These are phyloP conservation scores for Hypoxylon fuscum DNA, from an alignment of 495 filamentous ascomycete genomes.

Conservation along the genomic window DNA sequence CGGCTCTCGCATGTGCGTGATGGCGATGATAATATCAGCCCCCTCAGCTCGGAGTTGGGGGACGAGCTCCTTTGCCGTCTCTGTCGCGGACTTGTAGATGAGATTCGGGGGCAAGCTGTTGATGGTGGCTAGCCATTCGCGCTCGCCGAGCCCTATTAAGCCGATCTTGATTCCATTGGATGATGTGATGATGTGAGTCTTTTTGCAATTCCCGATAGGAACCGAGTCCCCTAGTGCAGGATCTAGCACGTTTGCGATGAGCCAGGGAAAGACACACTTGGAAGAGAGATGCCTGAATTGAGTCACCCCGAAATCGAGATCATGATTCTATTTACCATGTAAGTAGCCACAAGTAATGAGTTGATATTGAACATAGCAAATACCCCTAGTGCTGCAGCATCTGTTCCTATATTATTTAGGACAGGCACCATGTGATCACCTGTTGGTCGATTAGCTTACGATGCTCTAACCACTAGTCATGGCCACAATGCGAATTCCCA, in stretches of 20 bases:
- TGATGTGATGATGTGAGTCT: slow-evolving; percentile 74
- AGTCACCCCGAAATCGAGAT: slow-evolving; percentile 89
- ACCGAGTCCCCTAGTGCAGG: slow-evolving; percentile 74
- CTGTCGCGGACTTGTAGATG: slow-evolving; percentile 78
- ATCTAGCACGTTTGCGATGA: slow-evolving; percentile 73
- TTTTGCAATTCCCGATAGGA: slow-evolving; percentile 73
- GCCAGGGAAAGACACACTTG: slow-evolving; percentile 87
- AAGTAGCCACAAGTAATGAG: slow-evolving; percentile 31
- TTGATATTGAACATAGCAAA: slow-evolving; percentile 42
- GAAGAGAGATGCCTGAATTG: slow-evolving; percentile 77
- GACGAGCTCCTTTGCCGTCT: slow-evolving; percentile 74
- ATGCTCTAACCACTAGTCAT: neutral
- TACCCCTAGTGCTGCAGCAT: slow-evolving; percentile 82
- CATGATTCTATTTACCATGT: slow-evolving; percentile 70
- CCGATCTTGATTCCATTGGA: slow-evolving; percentile 88
- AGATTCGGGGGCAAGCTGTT: slow-evolving; percentile 83
- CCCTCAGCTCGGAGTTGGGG: slow-evolving; percentile 76
- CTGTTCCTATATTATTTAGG: slow-evolving; percentile 78
- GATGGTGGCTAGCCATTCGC: slow-evolving; percentile 83
- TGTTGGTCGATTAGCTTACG: slow-evolving; percentile 33
- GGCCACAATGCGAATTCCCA: neutral
- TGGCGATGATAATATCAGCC: slow-evolving; percentile 79
- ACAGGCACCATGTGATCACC: slow-evolving; percentile 86
- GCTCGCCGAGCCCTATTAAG: slow-evolving; percentile 83
- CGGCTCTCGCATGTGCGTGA: slow-evolving; percentile 87